phyloP scores from a whole-genome alignment of 169 alveolate species.

The Perkinsus chesapeaki region DNA sequence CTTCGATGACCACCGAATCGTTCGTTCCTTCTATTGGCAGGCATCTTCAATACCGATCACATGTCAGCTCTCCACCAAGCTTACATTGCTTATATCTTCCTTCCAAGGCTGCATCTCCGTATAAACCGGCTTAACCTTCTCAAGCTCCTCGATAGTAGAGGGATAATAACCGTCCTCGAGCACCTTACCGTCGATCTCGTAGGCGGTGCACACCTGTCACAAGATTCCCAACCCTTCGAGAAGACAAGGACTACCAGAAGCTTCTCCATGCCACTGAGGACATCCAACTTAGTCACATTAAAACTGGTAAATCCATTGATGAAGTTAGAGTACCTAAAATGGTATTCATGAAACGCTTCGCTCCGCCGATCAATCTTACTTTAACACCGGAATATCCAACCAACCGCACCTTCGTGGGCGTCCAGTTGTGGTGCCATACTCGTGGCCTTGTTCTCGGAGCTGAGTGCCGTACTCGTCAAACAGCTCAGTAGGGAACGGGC shows the following conservation, averaged over 20 bases:
- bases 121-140: constrained; percentile 70
- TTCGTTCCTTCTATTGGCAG: too few relatives aligned
- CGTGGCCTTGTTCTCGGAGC: constrained; percentile 39
- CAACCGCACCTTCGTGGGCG: constrained; percentile 94
- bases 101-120: constrained; percentile 77
- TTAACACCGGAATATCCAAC: constrained; percentile 74
- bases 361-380: constrained; percentile 22
- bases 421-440: constrained; percentile 91
- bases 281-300: constrained; percentile 86
- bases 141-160: constrained; percentile 57
- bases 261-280: constrained; percentile 73
- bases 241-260: constrained; percentile 27
- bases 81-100: constrained; percentile 45
- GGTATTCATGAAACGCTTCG: constrained; percentile 25
- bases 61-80: too few relatives aligned
- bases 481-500: constrained; percentile 92
- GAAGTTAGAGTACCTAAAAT: constrained; percentile 35
- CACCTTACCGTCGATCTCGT: constrained; percentile 29
- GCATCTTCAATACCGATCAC: too few relatives aligned
- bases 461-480: neutral
- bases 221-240: neutral
- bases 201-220: neutral
- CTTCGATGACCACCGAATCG: too few relatives aligned
- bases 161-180: constrained; percentile 66
- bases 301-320: constrained; percentile 65